phyloP scores from a whole-genome alignment of 1,139 yeast species.

The Scheffersomyces segobiensis region DNA sequence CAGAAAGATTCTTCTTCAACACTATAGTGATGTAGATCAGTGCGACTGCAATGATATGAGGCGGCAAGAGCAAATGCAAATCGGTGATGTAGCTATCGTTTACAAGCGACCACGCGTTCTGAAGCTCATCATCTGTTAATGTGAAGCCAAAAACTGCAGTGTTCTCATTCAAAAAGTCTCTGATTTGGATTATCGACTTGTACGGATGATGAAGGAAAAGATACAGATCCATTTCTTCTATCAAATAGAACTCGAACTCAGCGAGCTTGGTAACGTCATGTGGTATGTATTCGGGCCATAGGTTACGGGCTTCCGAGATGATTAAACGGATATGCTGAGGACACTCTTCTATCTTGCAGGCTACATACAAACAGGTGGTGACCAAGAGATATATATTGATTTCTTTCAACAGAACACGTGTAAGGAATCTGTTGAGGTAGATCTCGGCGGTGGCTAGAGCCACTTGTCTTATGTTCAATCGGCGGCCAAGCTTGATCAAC shows the following conservation, averaged over 20 bases:
- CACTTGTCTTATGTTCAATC: constrained; percentile 75
- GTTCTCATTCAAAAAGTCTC: constrained; percentile 40
- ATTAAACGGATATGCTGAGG: constrained; percentile 91
- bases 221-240: constrained; percentile 84
- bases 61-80: constrained; percentile 77
- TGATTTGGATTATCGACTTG: constrained; percentile 64
- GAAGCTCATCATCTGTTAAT: constrained; percentile 69
- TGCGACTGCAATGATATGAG: constrained; percentile 85
- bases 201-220: constrained; percentile 89
- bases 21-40: constrained; percentile 76
- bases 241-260: constrained; percentile 90
- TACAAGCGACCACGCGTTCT: constrained; percentile 84
- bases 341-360: constrained; percentile 92
- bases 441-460: constrained; percentile 90
- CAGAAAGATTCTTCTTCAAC: constrained; percentile 42
- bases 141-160: constrained; percentile 29
- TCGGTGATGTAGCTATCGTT: constrained; percentile 92
- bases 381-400: constrained; percentile 78
- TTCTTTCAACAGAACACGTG: constrained; percentile 74
- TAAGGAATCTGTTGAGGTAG: constrained; percentile 71
- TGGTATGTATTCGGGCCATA: constrained; percentile 96
- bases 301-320: constrained; percentile 77
- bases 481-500: constrained; percentile 72
- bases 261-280: constrained; percentile 92
- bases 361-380: constrained; percentile 83